These are phyloP conservation scores for Erysimum pusillum DNA, from an alignment of 441 rosid genomes.

Conservation along the genomic window DNA sequence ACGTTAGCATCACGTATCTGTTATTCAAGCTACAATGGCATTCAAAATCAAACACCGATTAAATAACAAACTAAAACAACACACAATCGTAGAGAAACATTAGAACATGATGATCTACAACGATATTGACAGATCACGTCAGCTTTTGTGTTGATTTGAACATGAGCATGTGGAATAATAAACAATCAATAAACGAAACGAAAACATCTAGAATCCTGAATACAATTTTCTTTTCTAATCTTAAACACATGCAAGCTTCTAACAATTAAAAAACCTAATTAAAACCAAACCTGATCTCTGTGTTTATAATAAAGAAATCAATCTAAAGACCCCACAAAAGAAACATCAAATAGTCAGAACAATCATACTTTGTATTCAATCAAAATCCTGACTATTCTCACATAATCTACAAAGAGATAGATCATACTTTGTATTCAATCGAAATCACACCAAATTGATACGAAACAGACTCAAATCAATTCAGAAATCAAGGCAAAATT, in stretches of 20 bases:
- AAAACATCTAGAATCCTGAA: neutral
- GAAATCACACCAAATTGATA: constrained; percentile 7
- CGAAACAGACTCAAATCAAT: constrained; percentile 8
- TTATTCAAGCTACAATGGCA: neutral
- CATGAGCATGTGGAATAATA: neutral
- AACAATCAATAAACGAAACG: constrained; percentile 30
- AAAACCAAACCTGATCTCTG: neutral
- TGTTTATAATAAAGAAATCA: constrained; percentile 5
- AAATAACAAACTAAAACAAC: neutral
- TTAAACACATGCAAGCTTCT: constrained; percentile 1
- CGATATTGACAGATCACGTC: neutral
- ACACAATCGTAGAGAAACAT: neutral
- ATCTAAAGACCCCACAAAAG: constrained; percentile 11
- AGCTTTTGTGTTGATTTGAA: neutral
- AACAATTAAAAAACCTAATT: neutral
- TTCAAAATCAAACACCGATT: neutral
- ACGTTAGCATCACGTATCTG: neutral
- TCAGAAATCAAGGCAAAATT: neutral
- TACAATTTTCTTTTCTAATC: neutral
- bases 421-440: neutral
- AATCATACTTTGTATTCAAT: neutral
- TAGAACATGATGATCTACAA: constrained; percentile 10
- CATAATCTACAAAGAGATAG: too few relatives aligned
- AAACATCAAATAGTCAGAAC: neutral
- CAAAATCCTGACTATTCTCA: too few relatives aligned